Evolutionary conservation across 352 stramenopile species (phyloP).

Genomic region (Pythium dissimile): DNA sequence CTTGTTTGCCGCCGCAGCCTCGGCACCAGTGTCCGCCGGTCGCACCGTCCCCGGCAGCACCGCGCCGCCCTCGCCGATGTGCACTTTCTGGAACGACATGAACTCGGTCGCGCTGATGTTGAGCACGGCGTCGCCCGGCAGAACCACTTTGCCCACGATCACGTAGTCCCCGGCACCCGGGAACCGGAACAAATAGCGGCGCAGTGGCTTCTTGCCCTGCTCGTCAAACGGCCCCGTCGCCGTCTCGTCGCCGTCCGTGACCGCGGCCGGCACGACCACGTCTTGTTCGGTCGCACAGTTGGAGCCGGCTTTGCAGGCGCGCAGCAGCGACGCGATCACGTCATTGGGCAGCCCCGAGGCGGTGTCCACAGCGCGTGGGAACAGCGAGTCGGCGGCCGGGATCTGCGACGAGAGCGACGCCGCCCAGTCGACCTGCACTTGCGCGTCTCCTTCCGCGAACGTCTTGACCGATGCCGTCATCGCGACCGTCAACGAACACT

Average conservation of each 20-base stretch:
- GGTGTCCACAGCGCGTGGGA: slow-evolving; percentile 58
- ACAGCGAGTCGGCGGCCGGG: slow-evolving; percentile 32
- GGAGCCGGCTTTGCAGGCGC: slow-evolving; percentile 51
- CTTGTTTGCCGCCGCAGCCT: neutral
- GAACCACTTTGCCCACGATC: slow-evolving; percentile 48
- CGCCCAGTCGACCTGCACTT: slow-evolving; percentile 46
- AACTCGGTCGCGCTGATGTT: slow-evolving; percentile 58
- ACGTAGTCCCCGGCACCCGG: slow-evolving; percentile 44
- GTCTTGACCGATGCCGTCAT: slow-evolving; percentile 28
- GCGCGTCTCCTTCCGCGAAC: slow-evolving; percentile 32
- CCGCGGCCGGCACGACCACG: slow-evolving; percentile 9
- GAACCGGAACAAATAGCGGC: slow-evolving; percentile 44
- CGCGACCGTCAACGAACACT: slow-evolving; percentile 49
- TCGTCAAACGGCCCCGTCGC: slow-evolving; percentile 37
- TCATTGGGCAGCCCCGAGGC: slow-evolving; percentile 29
- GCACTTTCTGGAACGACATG: slow-evolving; percentile 33
- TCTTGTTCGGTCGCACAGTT: slow-evolving; percentile 48
- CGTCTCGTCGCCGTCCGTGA: slow-evolving; percentile 23
- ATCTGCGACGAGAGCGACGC: slow-evolving; percentile 18
- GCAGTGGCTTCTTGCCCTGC: slow-evolving; percentile 44
- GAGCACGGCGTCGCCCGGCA: slow-evolving; percentile 45
- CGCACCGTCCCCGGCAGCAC: neutral
- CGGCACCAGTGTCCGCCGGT: neutral
- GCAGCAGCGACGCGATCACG: slow-evolving; percentile 44
- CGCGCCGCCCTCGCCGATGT: neutral